Evolutionary conservation across 805 yeast species (phyloP), one percentile per base, ranked within the genome.

Genomic region (Blastobotrys parvus): DNA sequence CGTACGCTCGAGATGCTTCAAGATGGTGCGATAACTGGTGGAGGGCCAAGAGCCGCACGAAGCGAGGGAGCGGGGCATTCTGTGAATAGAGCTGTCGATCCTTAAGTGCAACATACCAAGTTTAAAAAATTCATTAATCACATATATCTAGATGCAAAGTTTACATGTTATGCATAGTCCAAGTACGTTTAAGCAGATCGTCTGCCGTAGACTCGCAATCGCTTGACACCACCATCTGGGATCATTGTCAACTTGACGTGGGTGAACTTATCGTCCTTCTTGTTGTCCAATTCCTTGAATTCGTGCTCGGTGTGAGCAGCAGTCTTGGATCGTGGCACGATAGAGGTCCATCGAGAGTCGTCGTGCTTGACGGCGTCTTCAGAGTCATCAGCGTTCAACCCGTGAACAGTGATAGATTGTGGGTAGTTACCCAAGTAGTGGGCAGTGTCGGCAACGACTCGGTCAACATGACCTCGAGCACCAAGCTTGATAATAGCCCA

Each of bases 201-300:
- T 35, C 50, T 36, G 34, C 97, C 97, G 55, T 77, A 75, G 21
- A 89, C 92, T 51, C 95, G 75, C 31, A 90, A 65, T 60, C 98
- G 76, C 70, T 90, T 90, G 44, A 88, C 86, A 47, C 98, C 98
- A 39, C 98, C 98, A 59, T 90, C 98, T 18, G 98, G 98, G 51
- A 88, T 82, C 61, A 90, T 82, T 7, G 84, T 77, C 52, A 90
- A 62, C 55, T 79, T 77, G 23, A 88, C 84, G 60, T 88, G 95
- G 7, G 88, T 74, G 54, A 61, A 75, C 1, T 62, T 56, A 29
- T 62, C 54, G n/a, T 50, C 49, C 2, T 48, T 29, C 25, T 37
- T 25, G 39, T 20, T 27, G 13, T 38, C 39, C 31, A 38, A 29
- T 8, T 64, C 53, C 18, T 47, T 53, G 58, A 63, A 86, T 13